A percentile compares a stretch with the other conserved stretches of the same genome.
These are phyloP conservation scores for Colletotrichum theobromicola DNA, from an alignment of 2,329 filamentous ascomycete species.

Conservation along the genomic window DNA sequence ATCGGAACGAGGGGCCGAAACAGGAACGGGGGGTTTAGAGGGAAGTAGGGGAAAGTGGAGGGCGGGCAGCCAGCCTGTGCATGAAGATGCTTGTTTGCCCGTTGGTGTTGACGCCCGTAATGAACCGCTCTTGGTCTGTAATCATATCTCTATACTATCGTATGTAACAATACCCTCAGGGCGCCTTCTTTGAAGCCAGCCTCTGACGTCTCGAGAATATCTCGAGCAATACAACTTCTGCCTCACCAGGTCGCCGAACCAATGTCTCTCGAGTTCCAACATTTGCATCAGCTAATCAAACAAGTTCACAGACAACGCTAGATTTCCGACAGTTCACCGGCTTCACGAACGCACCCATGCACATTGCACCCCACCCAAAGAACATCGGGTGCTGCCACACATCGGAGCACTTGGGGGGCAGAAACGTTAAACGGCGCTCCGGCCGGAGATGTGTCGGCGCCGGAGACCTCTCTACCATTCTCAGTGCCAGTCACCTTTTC, in stretches of 20 bases:
- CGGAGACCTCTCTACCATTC: neutral
- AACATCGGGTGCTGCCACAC: neutral
- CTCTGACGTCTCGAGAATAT: neutral
- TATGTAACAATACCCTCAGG: conserved; percentile 7
- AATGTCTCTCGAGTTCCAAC: neutral
- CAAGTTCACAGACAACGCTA: neutral
- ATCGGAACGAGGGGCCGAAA: conserved; percentile 7
- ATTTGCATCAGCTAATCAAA: neutral
- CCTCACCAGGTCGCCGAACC: neutral
- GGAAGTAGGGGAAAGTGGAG: neutral
- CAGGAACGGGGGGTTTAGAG: neutral
- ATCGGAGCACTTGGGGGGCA: neutral
- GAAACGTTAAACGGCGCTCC: neutral
- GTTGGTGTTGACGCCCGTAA: neutral
- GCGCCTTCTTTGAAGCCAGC: neutral
- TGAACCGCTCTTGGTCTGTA: neutral
- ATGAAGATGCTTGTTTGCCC: neutral
- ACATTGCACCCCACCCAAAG: neutral
- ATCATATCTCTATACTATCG: neutral
- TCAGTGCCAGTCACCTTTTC: neutral
- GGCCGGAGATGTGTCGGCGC: neutral
- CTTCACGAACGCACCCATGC: neutral
- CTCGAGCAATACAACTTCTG: neutral
- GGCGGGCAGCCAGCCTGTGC: neutral
- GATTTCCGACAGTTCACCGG: neutral